Evolutionary conservation across 2,329 filamentous ascomycete genomes (phyloP).

Genomic region (Colletotrichum godetiae): DNA sequence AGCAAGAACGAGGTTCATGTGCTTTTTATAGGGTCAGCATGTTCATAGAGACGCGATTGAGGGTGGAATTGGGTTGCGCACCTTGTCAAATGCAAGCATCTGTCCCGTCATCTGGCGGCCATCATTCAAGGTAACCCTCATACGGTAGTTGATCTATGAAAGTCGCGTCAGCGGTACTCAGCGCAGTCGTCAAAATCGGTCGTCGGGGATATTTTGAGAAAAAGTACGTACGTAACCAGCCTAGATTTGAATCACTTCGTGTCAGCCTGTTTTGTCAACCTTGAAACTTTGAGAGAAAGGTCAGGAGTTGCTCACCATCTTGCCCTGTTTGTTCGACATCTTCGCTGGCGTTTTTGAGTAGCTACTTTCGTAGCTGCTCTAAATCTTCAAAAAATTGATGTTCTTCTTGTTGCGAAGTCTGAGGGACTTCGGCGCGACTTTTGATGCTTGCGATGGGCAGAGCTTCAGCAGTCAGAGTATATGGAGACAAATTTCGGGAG

Average conservation of each 20-base stretch:
- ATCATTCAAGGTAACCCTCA: constrained; percentile 96
- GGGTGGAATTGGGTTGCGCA: constrained; percentile 49
- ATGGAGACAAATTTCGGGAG: constrained; percentile 56
- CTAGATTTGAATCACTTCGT: constrained; percentile 61
- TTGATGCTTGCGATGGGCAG: constrained; percentile 48
- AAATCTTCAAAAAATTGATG: constrained; percentile 57
- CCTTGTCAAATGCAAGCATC: constrained; percentile 99
- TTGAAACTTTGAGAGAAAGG: constrained; percentile 53
- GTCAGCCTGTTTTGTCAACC: constrained; percentile 72
- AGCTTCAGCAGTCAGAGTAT: constrained; percentile 53
- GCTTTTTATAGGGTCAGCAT: constrained; percentile 61
- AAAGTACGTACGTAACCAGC: constrained; percentile 75
- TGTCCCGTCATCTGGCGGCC: constrained; percentile 96
- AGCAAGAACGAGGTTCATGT: constrained; percentile 99
- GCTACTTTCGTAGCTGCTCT: constrained; percentile 46
- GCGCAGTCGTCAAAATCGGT: not conserved
- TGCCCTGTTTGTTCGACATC: constrained; percentile 95
- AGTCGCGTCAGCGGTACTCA: not conserved
- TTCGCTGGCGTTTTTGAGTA: constrained; percentile 52
- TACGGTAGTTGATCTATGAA: constrained; percentile 97
- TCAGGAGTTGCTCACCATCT: constrained; percentile 84
- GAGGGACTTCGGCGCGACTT: constrained; percentile 52
- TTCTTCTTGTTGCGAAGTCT: constrained; percentile 48
- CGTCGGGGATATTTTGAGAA: not conserved
- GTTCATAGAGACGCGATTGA: constrained; percentile 17